A percentile compares a stretch with the other conserved stretches of the same genome.
Conservation (phyloP, 148 eudicot genomes). For the Rhododendron kiyosumense region DNA sequence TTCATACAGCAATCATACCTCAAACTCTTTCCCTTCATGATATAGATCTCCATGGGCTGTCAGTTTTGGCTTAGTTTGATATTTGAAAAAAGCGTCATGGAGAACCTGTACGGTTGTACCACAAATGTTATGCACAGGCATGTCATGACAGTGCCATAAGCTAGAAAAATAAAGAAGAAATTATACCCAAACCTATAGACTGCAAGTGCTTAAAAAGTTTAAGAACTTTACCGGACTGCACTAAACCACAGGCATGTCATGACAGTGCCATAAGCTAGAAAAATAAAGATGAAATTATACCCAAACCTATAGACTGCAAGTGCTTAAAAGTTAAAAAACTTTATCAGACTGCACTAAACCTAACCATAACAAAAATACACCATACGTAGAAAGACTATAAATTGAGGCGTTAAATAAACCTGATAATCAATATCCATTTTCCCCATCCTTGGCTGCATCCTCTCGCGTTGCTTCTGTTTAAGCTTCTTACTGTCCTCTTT, state of each 20-base stretch:
- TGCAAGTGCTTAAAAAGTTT: slow-evolving; percentile 1
- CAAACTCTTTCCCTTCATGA: slow-evolving; percentile 96
- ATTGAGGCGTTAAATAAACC: slow-evolving; percentile 27
- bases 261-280: background rate
- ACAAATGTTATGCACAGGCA: slow-evolving; percentile 6
- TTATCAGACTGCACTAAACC: slow-evolving; percentile 48
- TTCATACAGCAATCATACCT: slow-evolving; percentile 39
- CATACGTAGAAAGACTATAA: background rate
- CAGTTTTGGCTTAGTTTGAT: slow-evolving; percentile 93
- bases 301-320: background rate
- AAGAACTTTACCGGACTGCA: slow-evolving; percentile 36
- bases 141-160: background rate
- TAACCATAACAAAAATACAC: background rate
- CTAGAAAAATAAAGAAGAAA: too few species aligned
- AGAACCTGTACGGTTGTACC: slow-evolving; percentile 98
- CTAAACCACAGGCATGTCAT: slow-evolving; percentile 19
- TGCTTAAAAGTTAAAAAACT: background rate
- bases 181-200: background rate
- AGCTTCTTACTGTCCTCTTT: slow-evolving; percentile 94
- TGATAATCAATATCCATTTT: slow-evolving; percentile 99
- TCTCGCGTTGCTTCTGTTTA: slow-evolving; percentile 97
- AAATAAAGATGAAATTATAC: too few species aligned
- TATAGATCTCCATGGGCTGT: slow-evolving; percentile 83
- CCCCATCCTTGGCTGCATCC: slow-evolving; percentile 99
- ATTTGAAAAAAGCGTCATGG: slow-evolving; percentile 95